phyloP scores from a whole-genome alignment of 164 flowering plant species.

The Malania oleifera region DNA sequence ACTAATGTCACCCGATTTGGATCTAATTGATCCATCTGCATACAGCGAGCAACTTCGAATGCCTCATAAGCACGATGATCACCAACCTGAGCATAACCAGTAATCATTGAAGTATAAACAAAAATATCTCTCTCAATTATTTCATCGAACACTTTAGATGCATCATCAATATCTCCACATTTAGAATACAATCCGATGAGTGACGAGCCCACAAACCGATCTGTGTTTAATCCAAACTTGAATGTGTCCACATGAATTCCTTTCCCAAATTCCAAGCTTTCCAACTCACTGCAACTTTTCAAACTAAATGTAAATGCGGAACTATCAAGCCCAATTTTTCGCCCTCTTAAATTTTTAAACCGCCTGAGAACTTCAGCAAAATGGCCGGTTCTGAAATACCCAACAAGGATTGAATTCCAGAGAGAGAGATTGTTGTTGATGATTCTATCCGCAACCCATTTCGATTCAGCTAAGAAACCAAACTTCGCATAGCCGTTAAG shows the following conservation, averaged over 20 bases:
- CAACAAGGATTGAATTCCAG: constrained; percentile 43
- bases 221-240: constrained; percentile 32
- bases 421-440: constrained; percentile 24
- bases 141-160: constrained; percentile 46
- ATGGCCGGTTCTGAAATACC: constrained; percentile 34
- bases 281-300: constrained; percentile 39
- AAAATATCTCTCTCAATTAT: constrained; percentile 41
- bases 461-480: constrained; percentile 30
- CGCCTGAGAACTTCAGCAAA: constrained; percentile 35
- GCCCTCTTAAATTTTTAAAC: constrained; percentile 29
- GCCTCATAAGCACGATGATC: constrained; percentile 27
- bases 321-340: constrained; percentile 32
- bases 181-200: constrained; percentile 34
- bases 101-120: constrained; percentile 42
- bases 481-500: constrained; percentile 32
- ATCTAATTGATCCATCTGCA: constrained; percentile 37
- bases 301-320: constrained; percentile 33
- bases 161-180: constrained; percentile 27
- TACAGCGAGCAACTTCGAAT: constrained; percentile 26
- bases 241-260: constrained; percentile 47
- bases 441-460: constrained; percentile 31
- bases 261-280: constrained; percentile 31
- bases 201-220: constrained; percentile 45
- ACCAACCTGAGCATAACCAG: constrained; percentile 37
- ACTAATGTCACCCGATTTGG: constrained; percentile 60